Evolutionary conservation across 2,329 filamentous ascomycete species (phyloP).

Genomic region (Fusarium sp.): DNA sequence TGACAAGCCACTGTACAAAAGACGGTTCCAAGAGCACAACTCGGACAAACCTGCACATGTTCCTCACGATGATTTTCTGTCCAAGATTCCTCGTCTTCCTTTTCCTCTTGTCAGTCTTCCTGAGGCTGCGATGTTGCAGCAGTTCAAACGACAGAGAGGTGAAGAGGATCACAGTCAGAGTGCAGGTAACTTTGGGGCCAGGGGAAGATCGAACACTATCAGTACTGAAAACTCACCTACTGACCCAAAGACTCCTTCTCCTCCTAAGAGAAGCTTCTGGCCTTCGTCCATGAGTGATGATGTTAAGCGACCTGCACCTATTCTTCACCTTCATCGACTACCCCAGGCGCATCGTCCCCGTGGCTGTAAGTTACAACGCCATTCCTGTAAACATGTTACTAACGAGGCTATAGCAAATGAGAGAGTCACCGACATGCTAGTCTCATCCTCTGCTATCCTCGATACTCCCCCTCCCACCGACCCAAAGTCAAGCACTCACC

Average conservation of each 20-base stretch:
- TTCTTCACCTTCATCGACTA: slow-evolving; percentile 18
- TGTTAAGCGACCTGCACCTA: slow-evolving; percentile 28
- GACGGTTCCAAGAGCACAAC: slow-evolving; percentile 20
- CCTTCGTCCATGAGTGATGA: neutral
- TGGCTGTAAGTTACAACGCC: slow-evolving; percentile 33
- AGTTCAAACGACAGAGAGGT: slow-evolving; percentile 48
- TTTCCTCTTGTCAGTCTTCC: slow-evolving; percentile 54
- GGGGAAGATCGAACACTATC: slow-evolving; percentile 46
- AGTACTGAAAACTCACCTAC: slow-evolving; percentile 47
- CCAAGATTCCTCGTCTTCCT: slow-evolving; percentile 47
- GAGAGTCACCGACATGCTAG: slow-evolving; percentile 37
- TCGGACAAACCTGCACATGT: slow-evolving; percentile 27
- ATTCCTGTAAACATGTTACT: neutral
- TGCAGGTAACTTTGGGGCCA: slow-evolving; percentile 41
- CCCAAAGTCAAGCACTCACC: slow-evolving; percentile 6
- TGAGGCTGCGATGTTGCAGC: slow-evolving; percentile 52
- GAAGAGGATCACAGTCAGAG: slow-evolving; percentile 54
- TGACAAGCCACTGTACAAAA: slow-evolving; percentile 42
- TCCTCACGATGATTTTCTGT: slow-evolving; percentile 40
- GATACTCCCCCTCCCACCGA: slow-evolving; percentile 30
- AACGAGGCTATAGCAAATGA: slow-evolving; percentile 33
- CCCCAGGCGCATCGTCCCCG: slow-evolving; percentile 18
- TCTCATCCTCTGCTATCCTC: slow-evolving; percentile 45
- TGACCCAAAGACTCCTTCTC: slow-evolving; percentile 45
- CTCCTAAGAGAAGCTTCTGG: slow-evolving; percentile 27